These are phyloP conservation scores for Pichia gijzeniarum DNA, from an alignment of 805 yeast genomes.

Conservation along the genomic window DNA sequence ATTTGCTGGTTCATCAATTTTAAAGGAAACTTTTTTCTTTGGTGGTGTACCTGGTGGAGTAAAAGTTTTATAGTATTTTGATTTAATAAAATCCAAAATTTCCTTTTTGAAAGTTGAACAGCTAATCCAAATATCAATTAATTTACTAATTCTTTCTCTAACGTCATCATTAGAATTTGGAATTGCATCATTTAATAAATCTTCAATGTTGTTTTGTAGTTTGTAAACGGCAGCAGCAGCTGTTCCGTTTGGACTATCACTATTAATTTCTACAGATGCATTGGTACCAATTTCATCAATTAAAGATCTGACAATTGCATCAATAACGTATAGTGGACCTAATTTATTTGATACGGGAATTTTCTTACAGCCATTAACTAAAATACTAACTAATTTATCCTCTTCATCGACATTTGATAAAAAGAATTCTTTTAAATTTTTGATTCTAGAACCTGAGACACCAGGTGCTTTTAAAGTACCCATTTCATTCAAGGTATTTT, in stretches of 20 bases:
- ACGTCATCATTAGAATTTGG: slow-evolving; percentile 48
- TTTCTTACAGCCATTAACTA: slow-evolving; percentile 62
- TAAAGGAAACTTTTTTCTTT: slow-evolving; percentile 27
- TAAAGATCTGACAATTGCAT: slow-evolving; percentile 83
- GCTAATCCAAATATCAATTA: slow-evolving; percentile 89
- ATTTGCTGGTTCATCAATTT: slow-evolving; percentile 13
- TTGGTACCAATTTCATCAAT: slow-evolving; percentile 51
- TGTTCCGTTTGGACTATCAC: slow-evolving; percentile 58
- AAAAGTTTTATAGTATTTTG: slow-evolving; percentile 53
- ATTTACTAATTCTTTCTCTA: slow-evolving; percentile 69
- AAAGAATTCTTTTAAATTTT: slow-evolving; percentile 74
- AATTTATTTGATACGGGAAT: slow-evolving; percentile 78
- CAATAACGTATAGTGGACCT: slow-evolving; percentile 87
- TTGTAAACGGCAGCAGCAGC: slow-evolving; percentile 66
- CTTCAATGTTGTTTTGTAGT: slow-evolving; percentile 57
- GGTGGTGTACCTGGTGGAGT: slow-evolving; percentile 73
- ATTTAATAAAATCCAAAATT: slow-evolving; percentile 48
- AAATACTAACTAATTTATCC: slow-evolving; percentile 48
- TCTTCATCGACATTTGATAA: slow-evolving; percentile 49
- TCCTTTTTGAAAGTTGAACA: slow-evolving; percentile 67
- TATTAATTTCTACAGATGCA: slow-evolving; percentile 38
- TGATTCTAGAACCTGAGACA: slow-evolving; percentile 92
- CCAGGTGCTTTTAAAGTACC: slow-evolving; percentile 75
- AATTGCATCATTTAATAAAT: slow-evolving; percentile 56
- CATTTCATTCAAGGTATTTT: slow-evolving; percentile 41